Evolutionary conservation across 345 rosid genomes (phyloP).

Genomic region (Bruguiera gymnorhiza): DNA sequence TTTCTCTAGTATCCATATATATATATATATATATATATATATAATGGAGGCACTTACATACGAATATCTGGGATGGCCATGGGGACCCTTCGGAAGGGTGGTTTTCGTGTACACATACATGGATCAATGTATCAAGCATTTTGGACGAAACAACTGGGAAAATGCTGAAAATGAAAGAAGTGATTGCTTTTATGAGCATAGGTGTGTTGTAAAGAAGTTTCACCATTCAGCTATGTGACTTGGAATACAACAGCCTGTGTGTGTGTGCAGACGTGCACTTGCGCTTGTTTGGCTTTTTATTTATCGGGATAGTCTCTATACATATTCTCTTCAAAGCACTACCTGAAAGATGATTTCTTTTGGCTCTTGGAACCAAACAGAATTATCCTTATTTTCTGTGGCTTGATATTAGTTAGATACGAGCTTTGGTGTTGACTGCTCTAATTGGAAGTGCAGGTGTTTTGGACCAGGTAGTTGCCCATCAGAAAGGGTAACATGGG

Average conservation of each 20-base stretch:
- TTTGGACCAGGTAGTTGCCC: constrained; percentile 80
- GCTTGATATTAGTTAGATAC: not conserved
- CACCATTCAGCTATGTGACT: not conserved
- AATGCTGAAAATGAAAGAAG: constrained; percentile 87
- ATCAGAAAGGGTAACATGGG: constrained; percentile 69
- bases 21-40: too few species aligned
- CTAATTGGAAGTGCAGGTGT: constrained; percentile 47
- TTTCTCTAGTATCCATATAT: not conserved
- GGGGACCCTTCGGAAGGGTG: constrained; percentile 97
- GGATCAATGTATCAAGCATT: constrained; percentile 66
- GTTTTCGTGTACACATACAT: constrained; percentile 72
- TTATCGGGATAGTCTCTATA: not conserved
- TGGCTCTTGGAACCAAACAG: not conserved
- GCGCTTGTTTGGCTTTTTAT: too few species aligned
- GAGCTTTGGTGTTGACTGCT: not conserved
- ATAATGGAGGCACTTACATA: constrained; percentile 52
- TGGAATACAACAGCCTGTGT: not conserved
- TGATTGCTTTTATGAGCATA: constrained; percentile 90
- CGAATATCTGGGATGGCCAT: constrained; percentile 74
- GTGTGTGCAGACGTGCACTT: too few species aligned
- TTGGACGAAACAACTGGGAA: constrained; percentile 92
- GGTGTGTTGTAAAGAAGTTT: constrained; percentile 34
- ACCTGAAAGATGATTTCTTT: not conserved
- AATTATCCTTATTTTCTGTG: not conserved
- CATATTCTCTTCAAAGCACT: not conserved